phyloP scores from a whole-genome alignment of 331 rosid genomes.

The Pyracantha coccinea region DNA sequence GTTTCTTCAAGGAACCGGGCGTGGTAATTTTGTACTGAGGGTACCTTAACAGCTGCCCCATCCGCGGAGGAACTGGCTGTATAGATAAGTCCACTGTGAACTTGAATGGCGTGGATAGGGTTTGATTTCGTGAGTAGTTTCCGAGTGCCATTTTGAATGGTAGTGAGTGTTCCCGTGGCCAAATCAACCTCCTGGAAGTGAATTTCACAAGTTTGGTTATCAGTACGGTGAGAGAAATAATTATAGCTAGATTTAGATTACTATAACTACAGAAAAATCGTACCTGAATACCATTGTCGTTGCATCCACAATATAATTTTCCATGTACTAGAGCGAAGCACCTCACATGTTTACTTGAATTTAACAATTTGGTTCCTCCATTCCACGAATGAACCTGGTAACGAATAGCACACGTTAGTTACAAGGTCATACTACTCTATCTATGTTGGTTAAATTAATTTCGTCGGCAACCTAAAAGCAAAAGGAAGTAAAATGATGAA shows the following conservation, averaged over 20 bases:
- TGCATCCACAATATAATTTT: constrained; percentile 78
- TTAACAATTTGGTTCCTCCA: constrained; percentile 54
- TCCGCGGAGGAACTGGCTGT: constrained; percentile 67
- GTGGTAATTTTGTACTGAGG: neutral
- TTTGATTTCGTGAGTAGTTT: constrained; percentile 65
- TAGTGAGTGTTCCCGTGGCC: constrained; percentile 51
- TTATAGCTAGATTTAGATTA: neutral
- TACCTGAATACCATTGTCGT: constrained; percentile 79
- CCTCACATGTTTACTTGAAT: constrained; percentile 59
- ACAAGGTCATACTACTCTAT: neutral
- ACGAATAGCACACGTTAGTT: neutral
- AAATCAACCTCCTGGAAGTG: constrained; percentile 70
- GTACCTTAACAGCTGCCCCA: constrained; percentile 78
- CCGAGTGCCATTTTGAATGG: constrained; percentile 62
- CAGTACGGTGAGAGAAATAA: neutral
- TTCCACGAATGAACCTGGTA: constrained; percentile 56
- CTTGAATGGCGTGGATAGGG: constrained; percentile 61
- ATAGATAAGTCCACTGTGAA: constrained; percentile 53
- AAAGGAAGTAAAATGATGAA: too few species aligned
- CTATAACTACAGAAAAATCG: neutral
- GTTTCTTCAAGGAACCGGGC: neutral
- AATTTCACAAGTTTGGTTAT: neutral
- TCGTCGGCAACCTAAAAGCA: neutral
- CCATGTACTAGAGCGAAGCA: constrained; percentile 55
- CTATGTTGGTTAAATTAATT: neutral